These are phyloP conservation scores for Sequoiadendron giganteum DNA, from an alignment of 75 land plant genomes.

Conservation along the genomic window DNA sequence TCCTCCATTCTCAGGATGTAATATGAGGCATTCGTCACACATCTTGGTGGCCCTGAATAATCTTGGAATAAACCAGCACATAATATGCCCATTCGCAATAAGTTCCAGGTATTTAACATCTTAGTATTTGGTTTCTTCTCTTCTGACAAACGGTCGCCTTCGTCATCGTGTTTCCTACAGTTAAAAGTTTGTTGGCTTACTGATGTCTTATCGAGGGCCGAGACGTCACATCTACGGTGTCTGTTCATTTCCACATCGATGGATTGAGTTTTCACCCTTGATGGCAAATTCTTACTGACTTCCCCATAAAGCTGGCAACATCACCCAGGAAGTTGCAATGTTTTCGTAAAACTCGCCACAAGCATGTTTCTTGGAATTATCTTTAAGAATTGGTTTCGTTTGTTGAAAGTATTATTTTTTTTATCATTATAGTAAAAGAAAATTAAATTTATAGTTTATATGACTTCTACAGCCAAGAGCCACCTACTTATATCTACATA, in stretches of 20 bases:
- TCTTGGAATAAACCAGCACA: background rate
- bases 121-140: background rate
- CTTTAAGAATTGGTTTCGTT: too few relatives aligned
- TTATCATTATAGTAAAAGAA: too few relatives aligned
- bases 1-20: slow-evolving; percentile 15
- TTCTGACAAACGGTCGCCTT: background rate
- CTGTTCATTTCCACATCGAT: background rate
- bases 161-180: background rate
- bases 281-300: background rate
- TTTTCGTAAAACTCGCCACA: too few relatives aligned
- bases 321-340: too few relatives aligned
- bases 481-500: too few relatives aligned
- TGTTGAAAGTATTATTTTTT: too few relatives aligned
- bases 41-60: background rate
- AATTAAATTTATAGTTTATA: too few relatives aligned
- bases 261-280: background rate
- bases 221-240: background rate
- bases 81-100: background rate
- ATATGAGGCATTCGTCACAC: slow-evolving; percentile 6
- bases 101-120: background rate
- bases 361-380: too few relatives aligned
- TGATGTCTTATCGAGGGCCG: background rate
- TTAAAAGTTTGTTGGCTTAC: background rate
- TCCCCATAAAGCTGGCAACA: too few relatives aligned
- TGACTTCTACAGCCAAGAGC: too few relatives aligned